A percentile compares a stretch with the other conserved stretches of the same genome.
Conservation (phyloP, 192 early-diverging fungal species). For the Thoreauomyces humboldtii region DNA sequence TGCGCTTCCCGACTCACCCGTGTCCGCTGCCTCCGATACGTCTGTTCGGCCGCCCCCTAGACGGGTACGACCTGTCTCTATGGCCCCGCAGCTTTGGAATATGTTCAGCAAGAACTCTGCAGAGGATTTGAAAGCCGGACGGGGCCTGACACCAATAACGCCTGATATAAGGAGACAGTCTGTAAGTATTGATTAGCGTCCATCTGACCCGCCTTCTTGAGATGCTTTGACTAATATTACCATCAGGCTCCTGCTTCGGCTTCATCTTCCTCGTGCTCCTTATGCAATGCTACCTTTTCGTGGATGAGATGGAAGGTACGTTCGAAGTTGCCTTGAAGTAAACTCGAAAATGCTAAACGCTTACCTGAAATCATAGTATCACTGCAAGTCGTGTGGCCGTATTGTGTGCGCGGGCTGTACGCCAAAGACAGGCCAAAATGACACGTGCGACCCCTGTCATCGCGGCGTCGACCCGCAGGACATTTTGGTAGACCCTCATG, state of each 20-base stretch:
- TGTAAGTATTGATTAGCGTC: no score
- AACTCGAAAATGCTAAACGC: no score
- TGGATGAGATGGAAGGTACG: constrained; percentile 25
- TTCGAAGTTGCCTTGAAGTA: no score
- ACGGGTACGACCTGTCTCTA: constrained; percentile 15
- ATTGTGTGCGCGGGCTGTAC: constrained; percentile 22
- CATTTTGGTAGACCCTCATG: constrained; percentile 26
- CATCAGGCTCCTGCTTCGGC: no score
- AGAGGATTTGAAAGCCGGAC: no score
- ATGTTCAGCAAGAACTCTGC: constrained; percentile 15
- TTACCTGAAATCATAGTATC: no score
- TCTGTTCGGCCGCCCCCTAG: background rate
- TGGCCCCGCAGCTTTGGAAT: constrained; percentile 22
- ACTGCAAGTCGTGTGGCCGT: constrained; percentile 29
- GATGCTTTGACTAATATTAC: background rate
- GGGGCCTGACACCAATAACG: no score
- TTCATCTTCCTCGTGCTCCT: no score
- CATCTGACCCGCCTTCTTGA: no score
- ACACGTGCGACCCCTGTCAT: constrained; percentile 33
- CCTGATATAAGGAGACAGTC: no score
- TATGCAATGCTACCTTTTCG: constrained; percentile 16
- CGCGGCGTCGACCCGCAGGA: constrained; percentile 23
- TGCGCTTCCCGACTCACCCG: background rate
- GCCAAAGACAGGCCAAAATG: constrained; percentile 14
- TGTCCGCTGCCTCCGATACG: background rate